Conservation (phyloP, 2,329 filamentous ascomycete genomes). For the Dothideomycetes sp. region DNA sequence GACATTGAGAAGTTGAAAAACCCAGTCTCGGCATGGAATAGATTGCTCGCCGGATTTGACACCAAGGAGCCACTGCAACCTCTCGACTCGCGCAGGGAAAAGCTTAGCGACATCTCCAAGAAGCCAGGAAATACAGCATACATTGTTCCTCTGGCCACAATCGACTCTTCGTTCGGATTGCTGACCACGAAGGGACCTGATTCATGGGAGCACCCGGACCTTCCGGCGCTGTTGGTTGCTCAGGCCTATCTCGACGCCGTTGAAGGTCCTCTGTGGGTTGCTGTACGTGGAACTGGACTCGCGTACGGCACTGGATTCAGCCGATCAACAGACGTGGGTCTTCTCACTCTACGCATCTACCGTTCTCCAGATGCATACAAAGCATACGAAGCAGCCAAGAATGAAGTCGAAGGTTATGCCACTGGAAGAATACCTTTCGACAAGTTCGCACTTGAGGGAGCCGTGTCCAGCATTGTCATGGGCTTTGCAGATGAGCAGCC, state of each 20-base stretch:
- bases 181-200: constrained; percentile 65
- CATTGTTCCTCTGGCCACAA: constrained; percentile 80
- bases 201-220: constrained; percentile 64
- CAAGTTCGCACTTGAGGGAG: constrained; percentile 73
- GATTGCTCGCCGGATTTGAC: constrained; percentile 47
- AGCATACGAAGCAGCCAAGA: constrained; percentile 68
- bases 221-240: constrained; percentile 81
- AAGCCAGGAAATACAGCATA: constrained; percentile 67
- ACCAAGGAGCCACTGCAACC: constrained; percentile 51
- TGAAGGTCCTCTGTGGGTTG: constrained; percentile 89
- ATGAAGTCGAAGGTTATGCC: constrained; percentile 65
- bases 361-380: constrained; percentile 82
- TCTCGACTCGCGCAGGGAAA: constrained; percentile 58
- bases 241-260: constrained; percentile 85
- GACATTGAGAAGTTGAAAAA: constrained; percentile 65
- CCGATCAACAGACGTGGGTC: constrained; percentile 68
- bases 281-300: constrained; percentile 83
- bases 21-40: constrained; percentile 72
- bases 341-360: constrained; percentile 78
- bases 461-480: constrained; percentile 82
- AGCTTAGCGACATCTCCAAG: constrained; percentile 67
- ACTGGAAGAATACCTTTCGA: constrained; percentile 66
- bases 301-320: constrained; percentile 81
- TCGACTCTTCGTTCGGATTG: constrained; percentile 84
- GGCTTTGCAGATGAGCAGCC: constrained; percentile 79